Base-by-base conservation (phyloP, 495 filamentous ascomycete species). In the Penicillium waksmanii region DNA sequence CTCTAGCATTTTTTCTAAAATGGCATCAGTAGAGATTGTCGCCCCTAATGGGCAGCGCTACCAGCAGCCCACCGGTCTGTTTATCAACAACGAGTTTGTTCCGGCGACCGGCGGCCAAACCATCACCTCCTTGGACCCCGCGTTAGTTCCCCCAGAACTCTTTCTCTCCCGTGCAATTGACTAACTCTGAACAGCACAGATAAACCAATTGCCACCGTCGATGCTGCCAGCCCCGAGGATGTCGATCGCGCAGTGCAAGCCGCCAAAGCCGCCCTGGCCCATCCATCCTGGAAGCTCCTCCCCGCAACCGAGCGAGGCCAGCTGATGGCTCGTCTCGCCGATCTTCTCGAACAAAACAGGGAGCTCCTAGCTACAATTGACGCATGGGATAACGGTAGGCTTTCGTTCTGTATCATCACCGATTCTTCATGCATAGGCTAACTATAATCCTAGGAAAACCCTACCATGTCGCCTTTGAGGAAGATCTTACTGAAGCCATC, bases 51-150 rank as follows among this genome's bases (percentile, higher is more conserved):
- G 94, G 73, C 83, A 73, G 65, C 89, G 86, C 67, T 91, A 93
- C 73, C 82, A 77, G 10, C 89, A 93, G 73, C 90, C 89, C 3
- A 82, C 86, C 17, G 94, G 94, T 18, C 85, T 98, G 15, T 97
- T 97, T 75, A 96, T 98, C 78, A 94, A 96, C 77, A 96, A 96
- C 63, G 89, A 96, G 70, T 96, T 93, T 66, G 88, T 96, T 43
- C 82, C 87, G 60, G 86, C 87, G 40, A 86, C 81, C 61, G 84
- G 83, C 19, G 89, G 85, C 13, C 82, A 89, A 58, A 96, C 83
- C 55, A 85, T 98, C 42, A 83, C 83, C 3, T 86, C 86, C 12
- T 85, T 96, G 60, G 93, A 93, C 68, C 94, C 94, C 27, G 72
- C 73, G 73, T 78, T 58, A 21, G 74, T 65, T 43, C 21, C 31